Conservation (phyloP, 768 basidiomycete species). For the Rhodotorula graminis region DNA sequence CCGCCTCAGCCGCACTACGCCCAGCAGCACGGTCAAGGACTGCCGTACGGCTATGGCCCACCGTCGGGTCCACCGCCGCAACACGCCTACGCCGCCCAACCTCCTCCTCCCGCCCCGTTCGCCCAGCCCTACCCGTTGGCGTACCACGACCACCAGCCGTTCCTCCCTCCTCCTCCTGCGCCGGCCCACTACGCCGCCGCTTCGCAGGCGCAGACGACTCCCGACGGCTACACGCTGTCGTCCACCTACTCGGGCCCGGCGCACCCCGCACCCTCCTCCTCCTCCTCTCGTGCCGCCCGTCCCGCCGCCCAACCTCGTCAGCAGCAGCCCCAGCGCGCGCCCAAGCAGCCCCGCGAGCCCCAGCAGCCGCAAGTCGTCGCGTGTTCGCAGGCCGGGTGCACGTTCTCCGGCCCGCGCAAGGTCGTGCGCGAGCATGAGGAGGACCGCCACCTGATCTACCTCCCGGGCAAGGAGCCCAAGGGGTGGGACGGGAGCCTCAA, state of each 20-base stretch:
- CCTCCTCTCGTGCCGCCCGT: neutral
- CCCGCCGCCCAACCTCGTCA: neutral
- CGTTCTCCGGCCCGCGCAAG: slow-evolving; percentile 45
- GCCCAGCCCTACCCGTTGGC: neutral
- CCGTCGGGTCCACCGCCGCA: too few relatives aligned
- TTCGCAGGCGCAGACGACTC: slow-evolving; percentile 3
- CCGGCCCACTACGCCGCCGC: neutral
- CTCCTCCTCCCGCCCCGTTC: too few relatives aligned
- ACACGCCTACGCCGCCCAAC: too few relatives aligned
- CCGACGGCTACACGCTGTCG: slow-evolving; percentile 23
- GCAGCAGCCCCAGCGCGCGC: too few relatives aligned
- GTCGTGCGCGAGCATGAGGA: slow-evolving; percentile 47
- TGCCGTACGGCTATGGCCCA: neutral
- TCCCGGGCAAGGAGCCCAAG: slow-evolving; percentile 43
- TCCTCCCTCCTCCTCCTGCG: neutral
- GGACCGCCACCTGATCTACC: slow-evolving; percentile 48
- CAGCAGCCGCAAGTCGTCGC: slow-evolving; percentile 23
- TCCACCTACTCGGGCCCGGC: slow-evolving; percentile 11
- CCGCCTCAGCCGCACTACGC: neutral
- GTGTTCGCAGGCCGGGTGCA: slow-evolving; percentile 45
- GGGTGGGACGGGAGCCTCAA: slow-evolving; percentile 38
- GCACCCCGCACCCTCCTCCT: neutral
- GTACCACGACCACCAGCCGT: neutral
- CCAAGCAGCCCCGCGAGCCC: too few relatives aligned
- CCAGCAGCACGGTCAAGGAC: neutral